phyloP scores from a whole-genome alignment of 805 yeast species.

The Yarrowia keelungensis region DNA sequence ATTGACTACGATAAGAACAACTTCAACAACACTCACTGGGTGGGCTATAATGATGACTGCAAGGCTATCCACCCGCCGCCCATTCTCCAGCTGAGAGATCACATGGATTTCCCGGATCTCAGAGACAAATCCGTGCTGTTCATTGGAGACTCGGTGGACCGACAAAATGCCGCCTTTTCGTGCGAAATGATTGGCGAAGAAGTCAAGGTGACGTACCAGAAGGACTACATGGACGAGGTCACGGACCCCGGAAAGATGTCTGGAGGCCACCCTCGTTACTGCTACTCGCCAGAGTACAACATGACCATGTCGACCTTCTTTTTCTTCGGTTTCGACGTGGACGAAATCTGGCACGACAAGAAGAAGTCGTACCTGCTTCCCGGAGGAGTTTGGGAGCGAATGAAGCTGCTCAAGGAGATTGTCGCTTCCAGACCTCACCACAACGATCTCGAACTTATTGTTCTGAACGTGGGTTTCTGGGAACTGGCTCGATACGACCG shows the following conservation, averaged over 20 bases:
- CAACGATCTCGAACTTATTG: conserved; percentile 33
- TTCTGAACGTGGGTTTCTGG: conserved; percentile 40
- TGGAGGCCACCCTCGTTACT: conserved; percentile 37
- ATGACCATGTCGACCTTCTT: conserved; percentile 37
- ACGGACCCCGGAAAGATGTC: conserved; percentile 8
- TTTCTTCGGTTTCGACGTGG: conserved; percentile 39
- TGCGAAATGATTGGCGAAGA: conserved; percentile 32
- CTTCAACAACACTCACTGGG: conserved; percentile 34
- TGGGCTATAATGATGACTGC: conserved; percentile 32
- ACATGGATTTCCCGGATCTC: conserved; percentile 22
- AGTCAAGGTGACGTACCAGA: conserved; percentile 36
- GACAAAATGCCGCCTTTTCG: conserved; percentile 34
- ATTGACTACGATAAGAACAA: conserved; percentile 30
- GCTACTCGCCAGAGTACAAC: conserved; percentile 36
- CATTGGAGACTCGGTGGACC: conserved; percentile 40
- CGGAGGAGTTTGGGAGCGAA: conserved; percentile 32
- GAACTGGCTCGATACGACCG: conserved; percentile 39
- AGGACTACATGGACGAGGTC: conserved; percentile 13
- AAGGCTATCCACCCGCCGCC: conserved; percentile 35
- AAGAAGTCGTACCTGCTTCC: conserved; percentile 39
- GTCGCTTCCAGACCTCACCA: conserved; percentile 29
- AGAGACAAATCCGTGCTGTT: conserved; percentile 37
- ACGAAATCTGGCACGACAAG: conserved; percentile 40
- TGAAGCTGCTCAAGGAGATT: conserved; percentile 14
- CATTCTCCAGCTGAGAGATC: conserved; percentile 22